Conservation (phyloP, 2,329 filamentous ascomycete genomes). For the Pyrenochaeta sp. region DNA sequence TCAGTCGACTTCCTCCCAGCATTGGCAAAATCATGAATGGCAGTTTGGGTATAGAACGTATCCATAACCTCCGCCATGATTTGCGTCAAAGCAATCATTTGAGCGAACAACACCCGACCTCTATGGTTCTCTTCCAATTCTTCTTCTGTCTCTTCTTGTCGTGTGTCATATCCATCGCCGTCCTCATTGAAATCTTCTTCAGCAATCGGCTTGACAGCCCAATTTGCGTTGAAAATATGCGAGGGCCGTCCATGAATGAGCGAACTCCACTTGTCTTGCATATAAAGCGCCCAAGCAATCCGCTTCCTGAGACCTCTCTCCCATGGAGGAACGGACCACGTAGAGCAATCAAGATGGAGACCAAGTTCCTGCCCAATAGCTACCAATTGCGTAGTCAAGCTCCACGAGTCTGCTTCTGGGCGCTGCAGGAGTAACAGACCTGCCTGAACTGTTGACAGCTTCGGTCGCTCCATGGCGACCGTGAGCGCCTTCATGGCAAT, state of each 20-base stretch:
- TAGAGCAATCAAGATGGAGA: constrained; percentile 84
- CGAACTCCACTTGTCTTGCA: constrained; percentile 94
- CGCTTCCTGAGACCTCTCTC: constrained; percentile 85
- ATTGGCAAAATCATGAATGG: constrained; percentile 72
- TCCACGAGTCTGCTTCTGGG: constrained; percentile 81
- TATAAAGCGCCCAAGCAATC: constrained; percentile 88
- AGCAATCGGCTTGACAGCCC: constrained; percentile 75
- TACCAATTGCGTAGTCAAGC: constrained; percentile 84
- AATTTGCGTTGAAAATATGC: constrained; percentile 73
- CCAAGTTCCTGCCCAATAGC: constrained; percentile 88
- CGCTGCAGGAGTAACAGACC: constrained; percentile 77
- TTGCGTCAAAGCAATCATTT: constrained; percentile 77
- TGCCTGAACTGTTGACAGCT: constrained; percentile 80
- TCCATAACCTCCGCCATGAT: constrained; percentile 83
- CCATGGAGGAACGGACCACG: constrained; percentile 88
- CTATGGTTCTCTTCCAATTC: constrained; percentile 68
- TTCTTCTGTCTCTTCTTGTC: constrained; percentile 58
- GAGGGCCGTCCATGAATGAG: constrained; percentile 86
- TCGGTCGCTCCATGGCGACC: constrained; percentile 81
- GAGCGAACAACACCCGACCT: constrained; percentile 73
- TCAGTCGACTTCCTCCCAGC: constrained; percentile 75
- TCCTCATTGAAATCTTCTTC: constrained; percentile 76
- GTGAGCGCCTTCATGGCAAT: constrained; percentile 76
- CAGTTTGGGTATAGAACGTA: constrained; percentile 80
- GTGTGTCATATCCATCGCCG: constrained; percentile 60